These are phyloP conservation scores for Eucalyptus tenuipes DNA, from an alignment of 345 rosid genomes.

Conservation along the genomic window DNA sequence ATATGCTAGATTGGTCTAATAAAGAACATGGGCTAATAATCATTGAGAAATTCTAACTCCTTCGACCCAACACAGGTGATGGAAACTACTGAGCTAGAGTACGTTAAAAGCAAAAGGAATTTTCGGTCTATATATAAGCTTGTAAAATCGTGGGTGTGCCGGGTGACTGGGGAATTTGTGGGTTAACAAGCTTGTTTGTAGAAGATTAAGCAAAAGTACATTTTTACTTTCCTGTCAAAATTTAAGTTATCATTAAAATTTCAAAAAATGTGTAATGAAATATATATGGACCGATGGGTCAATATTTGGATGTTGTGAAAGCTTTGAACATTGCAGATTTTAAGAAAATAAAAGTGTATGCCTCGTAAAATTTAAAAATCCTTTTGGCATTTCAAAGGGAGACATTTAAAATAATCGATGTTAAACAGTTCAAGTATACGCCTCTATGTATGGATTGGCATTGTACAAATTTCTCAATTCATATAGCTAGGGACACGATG, in stretches of 20 bases:
- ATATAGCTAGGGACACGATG: not conserved
- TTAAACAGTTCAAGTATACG: rapidly evolving
- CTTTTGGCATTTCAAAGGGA: not conserved
- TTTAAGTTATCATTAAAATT: not conserved
- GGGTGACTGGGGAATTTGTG: not conserved
- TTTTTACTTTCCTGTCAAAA: not conserved
- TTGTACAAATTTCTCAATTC: not conserved
- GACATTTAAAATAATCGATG: not conserved
- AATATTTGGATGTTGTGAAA: not conserved
- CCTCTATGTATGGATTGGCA: not conserved
- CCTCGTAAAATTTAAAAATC: too few species aligned
- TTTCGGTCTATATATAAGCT: not conserved
- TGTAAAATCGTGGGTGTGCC: not conserved
- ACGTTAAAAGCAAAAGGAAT: not conserved
- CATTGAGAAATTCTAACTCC: not conserved
- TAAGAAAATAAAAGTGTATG: too few species aligned
- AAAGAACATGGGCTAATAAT: not conserved
- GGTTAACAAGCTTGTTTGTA: not conserved
- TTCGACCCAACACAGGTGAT: not conserved
- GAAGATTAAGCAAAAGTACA: not conserved
- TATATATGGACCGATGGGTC: not conserved
- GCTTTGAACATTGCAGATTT: too few species aligned
- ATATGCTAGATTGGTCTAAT: not conserved
- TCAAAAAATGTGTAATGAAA: not conserved
- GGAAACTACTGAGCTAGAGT: not conserved